A percentile compares a stretch with the other conserved stretches of the same genome.
These are phyloP conservation scores for Salix brachista DNA, from an alignment of 345 rosid genomes.

Conservation along the genomic window DNA sequence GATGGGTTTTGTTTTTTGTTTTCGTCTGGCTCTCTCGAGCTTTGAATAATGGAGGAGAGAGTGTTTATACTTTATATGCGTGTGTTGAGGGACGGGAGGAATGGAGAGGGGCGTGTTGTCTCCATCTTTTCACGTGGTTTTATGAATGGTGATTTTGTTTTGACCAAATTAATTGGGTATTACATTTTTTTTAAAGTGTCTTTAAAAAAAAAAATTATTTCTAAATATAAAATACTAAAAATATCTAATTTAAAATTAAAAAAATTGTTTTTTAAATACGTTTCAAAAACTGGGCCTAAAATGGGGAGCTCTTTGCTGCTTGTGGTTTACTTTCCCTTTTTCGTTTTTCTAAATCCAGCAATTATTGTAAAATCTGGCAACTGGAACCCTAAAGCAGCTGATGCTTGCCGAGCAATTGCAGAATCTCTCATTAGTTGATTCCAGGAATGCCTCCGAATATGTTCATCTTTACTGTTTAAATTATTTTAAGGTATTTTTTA, in stretches of 20 bases:
- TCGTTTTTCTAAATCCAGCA: background rate
- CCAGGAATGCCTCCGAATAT: no score
- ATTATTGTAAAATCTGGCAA: no score
- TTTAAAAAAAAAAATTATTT: no score
- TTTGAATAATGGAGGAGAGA: background rate
- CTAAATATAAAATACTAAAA: background rate
- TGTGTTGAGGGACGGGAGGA: background rate
- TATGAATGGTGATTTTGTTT: background rate
- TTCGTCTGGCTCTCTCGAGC: background rate
- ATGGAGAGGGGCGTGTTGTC: background rate
- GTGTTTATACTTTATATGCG: background rate
- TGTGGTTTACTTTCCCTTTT: background rate
- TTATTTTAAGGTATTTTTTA: no score
- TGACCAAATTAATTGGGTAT: background rate
- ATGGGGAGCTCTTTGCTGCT: background rate
- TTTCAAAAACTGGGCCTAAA: background rate
- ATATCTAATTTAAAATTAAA: no score
- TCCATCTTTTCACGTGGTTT: background rate
- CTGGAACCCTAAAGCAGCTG: no score
- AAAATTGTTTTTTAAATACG: no score
- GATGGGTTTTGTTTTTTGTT: background rate
- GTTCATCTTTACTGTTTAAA: no score
- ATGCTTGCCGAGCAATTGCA: no score
- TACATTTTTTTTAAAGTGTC: no score
- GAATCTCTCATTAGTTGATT: background rate